Evolutionary conservation across 2,329 filamentous ascomycete genomes (phyloP).

Genomic region (Stagonosporopsis chrysanthemi): DNA sequence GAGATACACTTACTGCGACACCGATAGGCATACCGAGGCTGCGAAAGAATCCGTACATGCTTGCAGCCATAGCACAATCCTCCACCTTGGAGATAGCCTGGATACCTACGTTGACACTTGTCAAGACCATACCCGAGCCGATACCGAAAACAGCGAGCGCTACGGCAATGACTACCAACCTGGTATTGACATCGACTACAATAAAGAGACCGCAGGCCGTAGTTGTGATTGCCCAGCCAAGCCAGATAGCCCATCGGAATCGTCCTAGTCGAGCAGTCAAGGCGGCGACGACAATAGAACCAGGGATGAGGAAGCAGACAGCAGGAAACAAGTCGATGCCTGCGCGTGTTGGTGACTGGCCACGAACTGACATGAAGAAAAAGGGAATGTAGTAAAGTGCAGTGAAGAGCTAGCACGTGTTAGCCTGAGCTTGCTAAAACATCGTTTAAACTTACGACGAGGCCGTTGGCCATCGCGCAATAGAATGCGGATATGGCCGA

Average conservation of each 20-base stretch:
- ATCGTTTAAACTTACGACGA: constrained; percentile 48
- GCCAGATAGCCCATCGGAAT: constrained; percentile 54
- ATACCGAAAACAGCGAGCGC: constrained; percentile 51
- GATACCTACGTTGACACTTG: constrained; percentile 50
- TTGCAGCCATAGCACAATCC: constrained; percentile 45
- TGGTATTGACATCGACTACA: constrained; percentile 46
- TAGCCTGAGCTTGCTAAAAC: neutral
- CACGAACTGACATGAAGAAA: constrained; percentile 51
- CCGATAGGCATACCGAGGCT: constrained; percentile 57
- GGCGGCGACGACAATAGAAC: constrained; percentile 34
- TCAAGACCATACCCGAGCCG: constrained; percentile 54
- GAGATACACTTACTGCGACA: constrained; percentile 42
- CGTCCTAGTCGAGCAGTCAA: constrained; percentile 37
- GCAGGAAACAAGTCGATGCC: constrained; percentile 51
- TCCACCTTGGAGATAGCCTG: constrained; percentile 48
- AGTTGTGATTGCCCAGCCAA: constrained; percentile 52
- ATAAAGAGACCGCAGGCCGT: constrained; percentile 50
- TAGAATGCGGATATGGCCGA: constrained; percentile 51
- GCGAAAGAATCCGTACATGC: constrained; percentile 51
- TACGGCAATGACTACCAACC: constrained; percentile 46
- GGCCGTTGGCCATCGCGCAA: constrained; percentile 52
- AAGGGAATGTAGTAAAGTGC: constrained; percentile 55
- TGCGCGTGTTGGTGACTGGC: constrained; percentile 42
- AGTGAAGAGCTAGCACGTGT: constrained; percentile 47
- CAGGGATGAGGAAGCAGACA: constrained; percentile 43